Evolutionary conservation across 2,329 filamentous ascomycete species (phyloP).

Genomic region (Cytospora schulzeri): DNA sequence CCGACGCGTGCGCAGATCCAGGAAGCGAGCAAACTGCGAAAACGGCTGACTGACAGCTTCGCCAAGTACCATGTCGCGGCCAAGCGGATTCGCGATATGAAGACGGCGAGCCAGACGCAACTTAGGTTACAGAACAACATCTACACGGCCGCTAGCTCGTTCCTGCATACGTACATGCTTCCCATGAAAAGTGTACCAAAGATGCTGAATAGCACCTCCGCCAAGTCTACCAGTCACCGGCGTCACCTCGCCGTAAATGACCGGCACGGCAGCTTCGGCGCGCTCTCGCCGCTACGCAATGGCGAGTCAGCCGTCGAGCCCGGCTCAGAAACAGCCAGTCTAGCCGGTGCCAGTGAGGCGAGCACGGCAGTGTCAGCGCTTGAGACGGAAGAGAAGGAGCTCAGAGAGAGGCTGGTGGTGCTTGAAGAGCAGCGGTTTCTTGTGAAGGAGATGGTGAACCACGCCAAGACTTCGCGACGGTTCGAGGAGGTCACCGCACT

Average conservation of each 20-base stretch:
- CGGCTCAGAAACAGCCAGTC: slow-evolving; percentile 51
- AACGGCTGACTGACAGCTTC: slow-evolving; percentile 85
- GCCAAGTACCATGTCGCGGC: slow-evolving; percentile 84
- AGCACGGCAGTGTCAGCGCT: slow-evolving; percentile 60
- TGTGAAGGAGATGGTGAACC: slow-evolving; percentile 81
- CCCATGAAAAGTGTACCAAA: slow-evolving; percentile 76
- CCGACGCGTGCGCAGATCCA: slow-evolving; percentile 69
- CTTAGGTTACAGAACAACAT: slow-evolving; percentile 77
- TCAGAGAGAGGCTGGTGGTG: slow-evolving; percentile 78
- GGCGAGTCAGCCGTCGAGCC: slow-evolving; percentile 43
- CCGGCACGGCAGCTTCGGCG: slow-evolving; percentile 22
- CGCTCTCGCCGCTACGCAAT: slow-evolving; percentile 48
- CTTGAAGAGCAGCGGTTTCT: slow-evolving; percentile 91
- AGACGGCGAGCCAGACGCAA: slow-evolving; percentile 72
- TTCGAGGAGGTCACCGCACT: slow-evolving; percentile 87
- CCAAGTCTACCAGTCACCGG: slow-evolving; percentile 31
- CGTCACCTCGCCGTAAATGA: slow-evolving; percentile 33
- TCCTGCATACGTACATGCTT: slow-evolving; percentile 88
- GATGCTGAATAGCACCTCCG: slow-evolving; percentile 51
- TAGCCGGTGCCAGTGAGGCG: slow-evolving; percentile 48
- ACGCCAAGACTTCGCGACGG: slow-evolving; percentile 72
- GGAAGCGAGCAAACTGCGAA: slow-evolving; percentile 87
- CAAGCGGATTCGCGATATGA: slow-evolving; percentile 77
- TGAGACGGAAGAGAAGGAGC: slow-evolving; percentile 80
- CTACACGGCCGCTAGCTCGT: slow-evolving; percentile 78